These are phyloP conservation scores for Suhomyces maxii DNA, from an alignment of 1,139 yeast genomes.

Conservation along the genomic window DNA sequence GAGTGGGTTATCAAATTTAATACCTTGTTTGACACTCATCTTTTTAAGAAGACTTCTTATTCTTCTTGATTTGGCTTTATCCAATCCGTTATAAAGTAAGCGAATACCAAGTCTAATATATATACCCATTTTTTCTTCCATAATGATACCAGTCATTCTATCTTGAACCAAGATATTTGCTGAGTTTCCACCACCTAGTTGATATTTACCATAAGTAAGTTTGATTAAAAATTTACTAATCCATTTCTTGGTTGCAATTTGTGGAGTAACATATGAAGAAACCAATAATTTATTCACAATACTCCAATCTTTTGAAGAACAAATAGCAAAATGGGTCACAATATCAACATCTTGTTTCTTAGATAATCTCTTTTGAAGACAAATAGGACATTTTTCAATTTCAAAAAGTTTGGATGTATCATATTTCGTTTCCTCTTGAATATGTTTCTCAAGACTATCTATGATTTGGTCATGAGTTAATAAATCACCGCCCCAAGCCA, in stretches of 20 bases:
- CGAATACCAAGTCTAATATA: conserved; percentile 88
- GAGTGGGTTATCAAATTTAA: conserved; percentile 69
- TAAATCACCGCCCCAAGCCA: conserved; percentile 56
- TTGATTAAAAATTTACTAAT: conserved; percentile 79
- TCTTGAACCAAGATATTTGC: conserved; percentile 95
- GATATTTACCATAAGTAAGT: conserved; percentile 83
- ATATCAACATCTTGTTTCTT: conserved; percentile 64
- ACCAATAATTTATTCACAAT: conserved; percentile 64
- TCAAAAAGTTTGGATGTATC: conserved; percentile 43
- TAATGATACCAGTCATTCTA: conserved; percentile 77
- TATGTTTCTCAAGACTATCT: conserved; percentile 49
- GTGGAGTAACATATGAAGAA: conserved; percentile 74
- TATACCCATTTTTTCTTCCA: conserved; percentile 91
- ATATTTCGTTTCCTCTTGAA: conserved; percentile 18
- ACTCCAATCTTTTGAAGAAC: conserved; percentile 79
- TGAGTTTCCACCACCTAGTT: conserved; percentile 83
- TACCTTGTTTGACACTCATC: conserved; percentile 79
- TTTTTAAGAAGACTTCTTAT: conserved; percentile 60
- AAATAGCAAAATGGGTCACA: conserved; percentile 82
- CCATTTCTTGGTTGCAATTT: conserved; percentile 87
- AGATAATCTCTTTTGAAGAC: conserved; percentile 60
- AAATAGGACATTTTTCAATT: conserved; percentile 74
- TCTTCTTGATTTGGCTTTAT: conserved; percentile 52
- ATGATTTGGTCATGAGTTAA: conserved; percentile 59
- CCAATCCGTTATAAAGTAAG: conserved; percentile 73